A percentile compares a stretch with the other conserved stretches of the same genome.
Evolutionary conservation across 495 filamentous ascomycete species (phyloP).

Genomic region (Astrocystis sublimbata): DNA sequence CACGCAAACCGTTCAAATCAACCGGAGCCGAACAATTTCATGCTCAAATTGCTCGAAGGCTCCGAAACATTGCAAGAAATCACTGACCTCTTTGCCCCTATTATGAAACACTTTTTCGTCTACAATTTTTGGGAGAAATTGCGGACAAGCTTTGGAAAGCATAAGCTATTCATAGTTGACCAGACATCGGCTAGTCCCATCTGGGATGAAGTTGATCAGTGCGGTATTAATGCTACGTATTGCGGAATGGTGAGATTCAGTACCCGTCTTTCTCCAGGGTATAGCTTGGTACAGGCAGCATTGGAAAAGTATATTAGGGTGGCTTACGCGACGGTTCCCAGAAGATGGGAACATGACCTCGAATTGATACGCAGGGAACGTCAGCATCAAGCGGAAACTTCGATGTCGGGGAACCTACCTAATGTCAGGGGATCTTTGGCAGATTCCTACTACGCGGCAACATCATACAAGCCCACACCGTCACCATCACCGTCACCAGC

Average conservation of each 20-base stretch:
- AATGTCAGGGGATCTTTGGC: background rate
- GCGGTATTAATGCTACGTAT: conserved; percentile 5
- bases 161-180: conserved; percentile 3
- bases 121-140: conserved; percentile 11
- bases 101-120: conserved; percentile 11
- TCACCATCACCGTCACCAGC: background rate
- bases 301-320: conserved; percentile 11
- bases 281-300: conserved; percentile 4
- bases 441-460: background rate
- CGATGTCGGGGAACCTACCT: background rate
- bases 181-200: background rate
- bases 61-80: conserved; percentile 8
- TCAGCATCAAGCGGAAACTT: conserved; percentile 4
- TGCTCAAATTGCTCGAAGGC: conserved; percentile 6
- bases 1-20: background rate
- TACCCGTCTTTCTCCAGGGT: background rate
- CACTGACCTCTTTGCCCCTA: conserved; percentile 6
- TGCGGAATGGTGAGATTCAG: conserved; percentile 7
- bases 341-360: conserved; percentile 8
- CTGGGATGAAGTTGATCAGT: conserved; percentile 11
- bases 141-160: background rate
- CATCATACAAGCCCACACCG: background rate
- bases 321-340: background rate
- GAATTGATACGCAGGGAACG: conserved; percentile 13
- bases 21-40: conserved; percentile 2